Base-by-base conservation (phyloP, 768 basidiomycete species). In the Ramaria sp. region DNA sequence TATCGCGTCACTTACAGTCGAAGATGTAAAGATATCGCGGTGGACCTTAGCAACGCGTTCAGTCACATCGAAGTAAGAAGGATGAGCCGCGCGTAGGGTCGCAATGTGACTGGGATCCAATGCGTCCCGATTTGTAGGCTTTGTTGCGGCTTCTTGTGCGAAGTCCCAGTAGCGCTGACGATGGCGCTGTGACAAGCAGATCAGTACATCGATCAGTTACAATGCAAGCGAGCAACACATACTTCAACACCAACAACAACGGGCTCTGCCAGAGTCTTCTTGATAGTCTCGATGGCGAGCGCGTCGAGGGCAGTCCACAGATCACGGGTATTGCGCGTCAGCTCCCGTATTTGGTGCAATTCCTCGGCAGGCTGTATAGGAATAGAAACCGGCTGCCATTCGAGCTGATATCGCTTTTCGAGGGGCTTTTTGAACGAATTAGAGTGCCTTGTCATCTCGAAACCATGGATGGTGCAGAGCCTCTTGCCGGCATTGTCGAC, bases 371-470 rank as follows among this genome's bases (percentile, higher is more conserved):
- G 41, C 38, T 49, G 53, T 48, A 63, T 45, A 38, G 66, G 65
- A 60, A 69, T 65, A 0, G 63, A 57, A 50, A 57, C 65, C 11
- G 64, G 61, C 57, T 71, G 69, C 70, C 70, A 70, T 0, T 53
- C 52, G 9, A 64, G 69, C 1, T 69, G 65, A 52, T 71, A 53
- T 53, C 69, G 68, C 30, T 68, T 64, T 10, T 66, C 68, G 17
- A 63, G 59, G 43, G 62, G 65, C 49, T 45, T 60, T 31, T 68
- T 68, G 3, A 67, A 64, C 0, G 67, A 60, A 20, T 57, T 57
- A 11, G 67, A 66, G 5, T 70, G 70, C 33, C 58, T 65, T 0
- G 67, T 66, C 46, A 69, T 68, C 54, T 71, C 69, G 56, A 70
- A 69, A 4, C 66, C 67, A 37, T 68, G 67, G 34, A 66, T 53